Conservation (phyloP, 2,329 filamentous ascomycete genomes). For the Blumeria graminis region DNA sequence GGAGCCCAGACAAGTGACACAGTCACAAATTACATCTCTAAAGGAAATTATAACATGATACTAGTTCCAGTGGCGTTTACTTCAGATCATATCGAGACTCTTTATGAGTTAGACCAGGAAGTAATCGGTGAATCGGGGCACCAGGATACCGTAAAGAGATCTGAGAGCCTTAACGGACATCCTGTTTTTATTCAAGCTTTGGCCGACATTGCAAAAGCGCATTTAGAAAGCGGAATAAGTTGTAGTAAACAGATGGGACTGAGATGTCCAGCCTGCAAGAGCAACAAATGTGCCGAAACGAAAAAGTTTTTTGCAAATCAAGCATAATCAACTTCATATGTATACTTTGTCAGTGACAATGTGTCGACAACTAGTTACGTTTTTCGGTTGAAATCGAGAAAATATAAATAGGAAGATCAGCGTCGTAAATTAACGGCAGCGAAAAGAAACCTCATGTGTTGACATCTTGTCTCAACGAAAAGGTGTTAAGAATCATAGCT, state of each 20-base stretch:
- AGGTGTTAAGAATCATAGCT: not conserved
- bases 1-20: conserved; percentile 80
- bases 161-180: conserved; percentile 78
- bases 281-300: conserved; percentile 60
- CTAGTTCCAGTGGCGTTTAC: conserved; percentile 94
- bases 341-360: not conserved
- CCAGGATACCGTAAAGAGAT: conserved; percentile 61
- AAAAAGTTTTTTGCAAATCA: conserved; percentile 33
- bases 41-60: conserved; percentile 75
- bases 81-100: conserved; percentile 94
- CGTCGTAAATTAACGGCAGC: not conserved
- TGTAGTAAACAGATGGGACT: conserved; percentile 74
- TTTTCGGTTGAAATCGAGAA: not conserved
- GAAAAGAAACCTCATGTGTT: not conserved
- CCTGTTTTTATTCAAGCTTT: conserved; percentile 76
- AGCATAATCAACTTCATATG: conserved; percentile 3
- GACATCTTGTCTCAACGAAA: not conserved
- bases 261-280: conserved; percentile 82
- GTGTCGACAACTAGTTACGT: not conserved
- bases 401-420: not conserved
- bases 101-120: conserved; percentile 84
- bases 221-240: conserved; percentile 41
- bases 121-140: conserved; percentile 74
- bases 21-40: conserved; percentile 69
- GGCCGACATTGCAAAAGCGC: conserved; percentile 62